phyloP scores from a whole-genome alignment of 2,329 filamentous ascomycete species.

The Aspergillus udagawae region DNA sequence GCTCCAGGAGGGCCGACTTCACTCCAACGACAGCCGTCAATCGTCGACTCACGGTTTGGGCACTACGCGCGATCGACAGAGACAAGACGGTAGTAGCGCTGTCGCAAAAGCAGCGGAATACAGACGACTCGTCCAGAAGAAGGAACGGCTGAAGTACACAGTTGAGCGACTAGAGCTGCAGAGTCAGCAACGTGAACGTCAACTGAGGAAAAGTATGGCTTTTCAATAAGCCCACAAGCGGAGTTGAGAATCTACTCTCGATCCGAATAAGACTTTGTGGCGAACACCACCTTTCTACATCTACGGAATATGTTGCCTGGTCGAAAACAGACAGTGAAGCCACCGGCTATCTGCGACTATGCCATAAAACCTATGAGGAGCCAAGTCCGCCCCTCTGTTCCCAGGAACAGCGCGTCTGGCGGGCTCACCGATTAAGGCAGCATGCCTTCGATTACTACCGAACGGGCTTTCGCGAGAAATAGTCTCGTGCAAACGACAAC shows the following conservation, averaged over 20 bases:
- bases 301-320: not conserved
- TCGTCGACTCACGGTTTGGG: slow-evolving; percentile 16
- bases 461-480: not conserved
- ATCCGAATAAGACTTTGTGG: not conserved
- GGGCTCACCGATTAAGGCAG: not conserved
- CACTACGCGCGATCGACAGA: slow-evolving; percentile 19
- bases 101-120: slow-evolving; percentile 54
- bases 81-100: slow-evolving; percentile 21
- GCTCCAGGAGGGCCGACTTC: slow-evolving; percentile 70
- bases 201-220: slow-evolving; percentile 70
- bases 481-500: not conserved
- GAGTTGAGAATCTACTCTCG: not conserved
- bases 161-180: slow-evolving; percentile 83
- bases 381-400: not conserved
- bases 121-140: slow-evolving; percentile 70
- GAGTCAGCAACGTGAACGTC: slow-evolving; percentile 70
- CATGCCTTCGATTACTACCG: not conserved
- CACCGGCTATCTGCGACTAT: not conserved
- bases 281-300: not conserved
- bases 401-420: not conserved
- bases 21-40: slow-evolving; percentile 36
- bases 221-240: slow-evolving; percentile 32
- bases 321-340: not conserved
- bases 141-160: slow-evolving; percentile 79
- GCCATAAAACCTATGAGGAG: not conserved